Conservation (phyloP, 345 rosid genomes). For the Eucalyptus melliodora region DNA sequence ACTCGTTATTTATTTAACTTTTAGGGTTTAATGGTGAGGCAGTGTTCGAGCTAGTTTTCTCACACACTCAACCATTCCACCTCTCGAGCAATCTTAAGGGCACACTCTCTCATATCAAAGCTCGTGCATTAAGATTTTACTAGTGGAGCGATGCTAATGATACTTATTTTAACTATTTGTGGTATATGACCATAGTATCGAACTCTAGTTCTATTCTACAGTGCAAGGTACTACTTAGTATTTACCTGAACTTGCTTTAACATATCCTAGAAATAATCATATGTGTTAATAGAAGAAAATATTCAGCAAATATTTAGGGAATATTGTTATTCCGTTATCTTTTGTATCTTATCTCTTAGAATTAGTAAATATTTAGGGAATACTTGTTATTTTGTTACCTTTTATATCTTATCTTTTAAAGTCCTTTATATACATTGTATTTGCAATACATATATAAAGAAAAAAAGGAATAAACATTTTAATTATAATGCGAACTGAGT, state of each 20-base stretch:
- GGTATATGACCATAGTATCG: neutral
- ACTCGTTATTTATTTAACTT: neutral
- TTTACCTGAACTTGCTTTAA: neutral
- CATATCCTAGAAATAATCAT: neutral
- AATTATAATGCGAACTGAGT: neutral
- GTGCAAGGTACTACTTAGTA: neutral
- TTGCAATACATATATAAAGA: no score
- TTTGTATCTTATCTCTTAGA: no score
- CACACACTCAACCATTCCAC: rapidly evolving
- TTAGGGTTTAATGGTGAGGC: neutral
- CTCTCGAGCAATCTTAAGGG: neutral
- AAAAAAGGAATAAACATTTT: no score
- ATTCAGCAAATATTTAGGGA: no score
- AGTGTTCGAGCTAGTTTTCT: neutral
- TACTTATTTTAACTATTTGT: neutral
- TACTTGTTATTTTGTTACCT: rapidly evolving
- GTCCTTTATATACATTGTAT: no score
- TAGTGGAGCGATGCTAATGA: rapidly evolving
- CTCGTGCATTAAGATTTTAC: neutral
- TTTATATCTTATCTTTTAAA: no score
- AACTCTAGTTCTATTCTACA: neutral
- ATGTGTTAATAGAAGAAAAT: no score
- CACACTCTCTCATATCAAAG: neutral
- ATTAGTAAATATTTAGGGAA: no score
- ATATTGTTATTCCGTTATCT: no score